A percentile compares a stretch with the other conserved stretches of the same genome.
Conservation (phyloP, 768 basidiomycete species). For the Heimioporus sp. region DNA sequence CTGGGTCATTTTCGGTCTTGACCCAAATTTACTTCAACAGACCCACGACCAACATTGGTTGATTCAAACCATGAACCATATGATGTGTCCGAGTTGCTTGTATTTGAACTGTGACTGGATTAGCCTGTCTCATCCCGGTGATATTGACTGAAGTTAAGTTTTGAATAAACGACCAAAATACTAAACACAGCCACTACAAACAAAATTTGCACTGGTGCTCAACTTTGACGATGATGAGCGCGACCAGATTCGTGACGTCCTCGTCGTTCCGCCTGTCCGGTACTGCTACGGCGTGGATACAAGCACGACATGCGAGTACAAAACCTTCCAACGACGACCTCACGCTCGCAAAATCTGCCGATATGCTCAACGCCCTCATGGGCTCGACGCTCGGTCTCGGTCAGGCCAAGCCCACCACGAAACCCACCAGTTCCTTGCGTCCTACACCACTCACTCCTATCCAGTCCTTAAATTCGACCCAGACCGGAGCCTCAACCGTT, state of each 20-base stretch:
- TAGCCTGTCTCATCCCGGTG: no score
- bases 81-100: no score
- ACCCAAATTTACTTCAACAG: no score
- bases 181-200: no score
- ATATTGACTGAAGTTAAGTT: no score
- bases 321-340: constrained; percentile 19
- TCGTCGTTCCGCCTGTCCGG: neutral
- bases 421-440: constrained; percentile 1
- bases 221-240: neutral
- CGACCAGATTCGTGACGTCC: neutral
- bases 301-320: constrained; percentile 13
- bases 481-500: no score
- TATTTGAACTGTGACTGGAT: no score
- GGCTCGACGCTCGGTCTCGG: constrained; percentile 19
- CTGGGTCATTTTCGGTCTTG: no score
- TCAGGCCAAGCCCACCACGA: neutral
- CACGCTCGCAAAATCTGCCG: constrained; percentile 22
- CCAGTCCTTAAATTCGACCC: neutral
- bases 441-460: neutral
- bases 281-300: neutral
- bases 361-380: constrained; percentile 24
- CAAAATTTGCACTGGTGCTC: neutral
- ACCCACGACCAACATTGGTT: no score
- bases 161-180: no score
- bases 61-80: no score